Base-by-base conservation (phyloP, 805 yeast genomes). In the Teunomyces aglyptinius region DNA sequence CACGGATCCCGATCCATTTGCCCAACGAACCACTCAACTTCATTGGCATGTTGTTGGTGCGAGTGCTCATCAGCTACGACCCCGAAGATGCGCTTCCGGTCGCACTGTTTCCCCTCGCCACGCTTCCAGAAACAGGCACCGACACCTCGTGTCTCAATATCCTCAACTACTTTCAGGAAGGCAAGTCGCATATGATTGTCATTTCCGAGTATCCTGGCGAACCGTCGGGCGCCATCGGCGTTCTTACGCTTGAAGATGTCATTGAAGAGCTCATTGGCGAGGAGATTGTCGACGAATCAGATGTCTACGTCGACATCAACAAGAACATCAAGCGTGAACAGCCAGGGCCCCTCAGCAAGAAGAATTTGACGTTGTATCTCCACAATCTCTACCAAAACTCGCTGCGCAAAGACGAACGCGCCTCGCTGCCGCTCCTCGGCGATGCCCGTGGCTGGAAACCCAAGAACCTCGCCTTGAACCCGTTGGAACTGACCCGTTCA, bases 221-320 rank as follows among this genome's bases (percentile, higher is more conserved):
- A 55, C 77, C 85, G 1, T 74, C 76, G 33, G 97, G 97, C 16
- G 94, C 97, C 1, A 63, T 86, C 27, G 99, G 99, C 53, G 96
- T 92, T 7, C 73, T 92, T 38, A 92, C 99, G 1, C 73, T 92
- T 50, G 99, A 92, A 67, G 99, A 92, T 61, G 97, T 92, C n/a
- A 94, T 92, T 60, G 99, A 92, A 66, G 99, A 92, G 68, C 76
- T 92, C 53, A 92, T 92, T 64, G 99, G 99, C 43, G 98, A 92
- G 67, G 99, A 92, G 64, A 92, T 92, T 59, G 92, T 92, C 35
- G 99, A 92, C 62, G 99, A 92, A 68, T 82, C 90, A 19, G 99
- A 92, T 63, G 97, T 94, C 15, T 90, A 86, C 60, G 80, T 91
- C 48, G 97, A 92, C 67, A 86, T 91, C 52, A 89, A 89, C 65